Percentiles rank a stretch among this genome's conserved stretches.
Evolutionary conservation across 495 filamentous ascomycete species (phyloP).

Genomic region (Penicillium waksmanii): DNA sequence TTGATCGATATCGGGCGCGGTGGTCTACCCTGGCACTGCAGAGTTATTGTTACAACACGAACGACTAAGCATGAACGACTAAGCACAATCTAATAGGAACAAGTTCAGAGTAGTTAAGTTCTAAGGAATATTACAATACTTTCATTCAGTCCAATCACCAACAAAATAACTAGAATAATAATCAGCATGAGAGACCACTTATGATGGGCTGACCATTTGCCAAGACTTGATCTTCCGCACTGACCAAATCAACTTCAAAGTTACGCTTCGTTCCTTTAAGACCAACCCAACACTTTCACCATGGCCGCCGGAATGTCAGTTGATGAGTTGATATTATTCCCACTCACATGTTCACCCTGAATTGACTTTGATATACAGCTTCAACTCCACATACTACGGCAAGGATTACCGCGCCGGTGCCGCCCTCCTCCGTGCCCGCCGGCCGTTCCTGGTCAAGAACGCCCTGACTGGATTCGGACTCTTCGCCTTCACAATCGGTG

Average conservation of each 20-base stretch:
- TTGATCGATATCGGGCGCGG: not conserved
- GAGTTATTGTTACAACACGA: not conserved
- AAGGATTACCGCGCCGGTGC: slow-evolving; percentile 75
- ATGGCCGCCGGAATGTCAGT: slow-evolving; percentile 54
- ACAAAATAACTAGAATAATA: not conserved
- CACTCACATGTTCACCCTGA: not conserved
- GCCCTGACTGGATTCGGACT: slow-evolving; percentile 71
- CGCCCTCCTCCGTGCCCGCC: slow-evolving; percentile 85
- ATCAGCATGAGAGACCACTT: not conserved
- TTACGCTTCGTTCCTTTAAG: no score
- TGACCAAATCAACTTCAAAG: not conserved
- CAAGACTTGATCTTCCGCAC: slow-evolving; percentile 28
- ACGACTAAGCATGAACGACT: not conserved
- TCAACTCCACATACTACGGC: slow-evolving; percentile 90
- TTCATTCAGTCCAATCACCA: not conserved
- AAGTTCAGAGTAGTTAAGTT: no score
- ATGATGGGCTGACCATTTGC: slow-evolving; percentile 1
- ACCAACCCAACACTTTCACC: not conserved
- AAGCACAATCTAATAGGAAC: no score
- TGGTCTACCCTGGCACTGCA: not conserved
- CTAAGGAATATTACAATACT: not conserved
- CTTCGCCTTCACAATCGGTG: slow-evolving; percentile 67
- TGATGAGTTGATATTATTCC: not conserved
- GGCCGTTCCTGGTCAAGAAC: slow-evolving; percentile 92
- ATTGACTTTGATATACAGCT: slow-evolving; percentile 45